Evolutionary conservation across 2,329 filamentous ascomycete species (phyloP).

Genomic region (Tympanopsis confertula): DNA sequence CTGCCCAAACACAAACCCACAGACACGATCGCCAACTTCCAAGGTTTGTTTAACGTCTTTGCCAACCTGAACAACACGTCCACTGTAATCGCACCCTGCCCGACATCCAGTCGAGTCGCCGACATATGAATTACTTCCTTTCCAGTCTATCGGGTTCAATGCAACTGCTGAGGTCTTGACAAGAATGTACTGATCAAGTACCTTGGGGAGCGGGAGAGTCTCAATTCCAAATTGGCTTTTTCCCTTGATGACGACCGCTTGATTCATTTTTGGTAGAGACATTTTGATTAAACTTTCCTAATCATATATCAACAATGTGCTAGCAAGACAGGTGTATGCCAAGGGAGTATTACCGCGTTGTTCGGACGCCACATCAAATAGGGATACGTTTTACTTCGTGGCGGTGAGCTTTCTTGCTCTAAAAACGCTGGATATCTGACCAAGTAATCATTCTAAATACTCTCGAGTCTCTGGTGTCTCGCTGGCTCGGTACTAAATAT

Average conservation of each 20-base stretch:
- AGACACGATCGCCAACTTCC: slow-evolving; percentile 37
- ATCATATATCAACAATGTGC: no score
- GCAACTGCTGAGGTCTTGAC: slow-evolving; percentile 38
- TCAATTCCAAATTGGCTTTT: neutral
- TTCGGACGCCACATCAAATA: no score
- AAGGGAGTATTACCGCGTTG: no score
- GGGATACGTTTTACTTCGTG: no score
- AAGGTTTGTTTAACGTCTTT: slow-evolving; percentile 29
- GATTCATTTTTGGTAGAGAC: neutral
- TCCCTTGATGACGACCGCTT: neutral
- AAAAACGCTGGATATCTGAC: no score
- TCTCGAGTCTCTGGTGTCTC: no score
- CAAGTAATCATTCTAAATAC: no score
- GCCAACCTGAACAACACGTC: slow-evolving; percentile 38
- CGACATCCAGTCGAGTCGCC: slow-evolving; percentile 14
- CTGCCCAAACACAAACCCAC: slow-evolving; percentile 34
- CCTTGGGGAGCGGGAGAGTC: slow-evolving; percentile 20
- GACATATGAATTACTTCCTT: slow-evolving; percentile 24
- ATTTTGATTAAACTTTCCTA: no score
- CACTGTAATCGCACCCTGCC: slow-evolving; percentile 34
- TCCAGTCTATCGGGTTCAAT: slow-evolving; percentile 46
- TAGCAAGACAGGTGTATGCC: no score
- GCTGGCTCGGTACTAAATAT: no score
- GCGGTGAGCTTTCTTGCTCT: no score
- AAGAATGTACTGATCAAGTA: slow-evolving; percentile 35